Evolutionary conservation across 192 early-diverging fungal genomes (phyloP).

Genomic region (Umbelopsis ramanniana): DNA sequence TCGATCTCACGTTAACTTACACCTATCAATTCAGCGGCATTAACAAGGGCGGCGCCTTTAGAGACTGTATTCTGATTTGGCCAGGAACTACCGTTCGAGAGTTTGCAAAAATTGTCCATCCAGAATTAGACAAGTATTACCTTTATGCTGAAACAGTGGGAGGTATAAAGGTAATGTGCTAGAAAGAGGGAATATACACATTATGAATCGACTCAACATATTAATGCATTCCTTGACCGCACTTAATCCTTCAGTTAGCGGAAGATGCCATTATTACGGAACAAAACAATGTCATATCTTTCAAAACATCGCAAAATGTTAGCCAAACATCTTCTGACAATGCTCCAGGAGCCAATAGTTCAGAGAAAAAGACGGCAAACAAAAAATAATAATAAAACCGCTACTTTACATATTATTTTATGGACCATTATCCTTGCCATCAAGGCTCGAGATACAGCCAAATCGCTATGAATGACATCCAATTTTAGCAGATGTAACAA

Average conservation of each 20-base stretch:
- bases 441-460: no score
- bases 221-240: background rate
- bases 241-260: constrained; percentile 48
- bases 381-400: background rate
- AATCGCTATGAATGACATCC: no score
- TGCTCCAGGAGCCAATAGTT: background rate
- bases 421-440: no score
- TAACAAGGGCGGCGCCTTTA: constrained; percentile 62
- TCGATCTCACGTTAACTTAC: background rate
- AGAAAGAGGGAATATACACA: no score
- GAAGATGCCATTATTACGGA: constrained; percentile 63
- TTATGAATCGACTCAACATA: background rate
- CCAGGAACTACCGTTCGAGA: constrained; percentile 77
- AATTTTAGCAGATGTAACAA: no score
- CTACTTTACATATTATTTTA: background rate
- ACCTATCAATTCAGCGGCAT: constrained; percentile 3
- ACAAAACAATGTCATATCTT: constrained; percentile 66
- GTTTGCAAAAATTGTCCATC: constrained; percentile 74
- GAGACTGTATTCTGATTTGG: constrained; percentile 74
- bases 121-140: constrained; percentile 67
- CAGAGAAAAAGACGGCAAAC: background rate
- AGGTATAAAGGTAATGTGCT: constrained; percentile 57
- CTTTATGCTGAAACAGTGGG: constrained; percentile 81
- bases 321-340: constrained; percentile 23
- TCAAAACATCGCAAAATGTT: constrained; percentile 60